These are phyloP conservation scores for Solanum stenotomum DNA, from an alignment of 257 asterid genomes.

Conservation along the genomic window DNA sequence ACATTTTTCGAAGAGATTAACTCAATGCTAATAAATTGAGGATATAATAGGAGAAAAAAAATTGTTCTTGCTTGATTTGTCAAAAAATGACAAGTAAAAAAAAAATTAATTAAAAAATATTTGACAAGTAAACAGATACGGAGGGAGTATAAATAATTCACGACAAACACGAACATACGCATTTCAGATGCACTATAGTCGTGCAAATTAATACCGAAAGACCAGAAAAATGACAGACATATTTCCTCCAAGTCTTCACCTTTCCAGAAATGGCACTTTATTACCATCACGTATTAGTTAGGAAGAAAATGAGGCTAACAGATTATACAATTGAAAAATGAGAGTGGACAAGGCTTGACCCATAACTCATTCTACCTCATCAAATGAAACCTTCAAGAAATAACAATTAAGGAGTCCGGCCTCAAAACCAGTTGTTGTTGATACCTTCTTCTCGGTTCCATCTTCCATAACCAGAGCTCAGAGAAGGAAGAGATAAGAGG, in stretches of 20 bases:
- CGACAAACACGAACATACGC: neutral
- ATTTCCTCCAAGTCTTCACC: neutral
- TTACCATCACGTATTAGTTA: neutral
- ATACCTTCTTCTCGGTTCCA: no score
- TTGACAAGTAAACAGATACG: accelerated
- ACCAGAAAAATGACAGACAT: neutral
- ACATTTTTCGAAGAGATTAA: no score
- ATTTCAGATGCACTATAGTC: neutral
- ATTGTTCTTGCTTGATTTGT: no score
- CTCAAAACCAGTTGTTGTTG: no score
- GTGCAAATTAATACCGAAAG: neutral
- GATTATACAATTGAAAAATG: neutral
- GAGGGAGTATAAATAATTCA: neutral
- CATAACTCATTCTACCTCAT: neutral
- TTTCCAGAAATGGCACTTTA: neutral
- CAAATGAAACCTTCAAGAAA: neutral
- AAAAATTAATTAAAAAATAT: no score
- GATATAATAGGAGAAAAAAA: no score
- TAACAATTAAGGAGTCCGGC: neutral
- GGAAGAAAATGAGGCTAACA: neutral
- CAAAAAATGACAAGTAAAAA: no score
- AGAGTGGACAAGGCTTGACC: neutral
- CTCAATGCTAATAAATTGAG: no score
- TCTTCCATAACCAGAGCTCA: no score
- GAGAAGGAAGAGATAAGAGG: no score